Evolutionary conservation across 148 eudicot genomes (phyloP).

Genomic region (Cornus controversa): DNA sequence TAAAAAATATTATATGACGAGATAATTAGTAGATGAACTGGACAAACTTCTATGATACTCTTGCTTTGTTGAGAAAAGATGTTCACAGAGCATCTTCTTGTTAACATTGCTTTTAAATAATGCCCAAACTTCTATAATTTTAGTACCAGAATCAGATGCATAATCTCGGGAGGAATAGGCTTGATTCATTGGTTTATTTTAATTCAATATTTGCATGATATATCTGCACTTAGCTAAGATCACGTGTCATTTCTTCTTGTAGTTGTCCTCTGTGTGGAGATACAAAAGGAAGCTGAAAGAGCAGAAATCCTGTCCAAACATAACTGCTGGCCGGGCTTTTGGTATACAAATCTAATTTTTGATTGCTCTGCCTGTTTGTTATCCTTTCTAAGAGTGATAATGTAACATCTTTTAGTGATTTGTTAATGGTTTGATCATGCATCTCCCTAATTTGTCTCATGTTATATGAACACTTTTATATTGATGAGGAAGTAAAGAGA

Average conservation of each 20-base stretch:
- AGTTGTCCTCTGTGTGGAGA: conserved; percentile 49
- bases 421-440: not conserved
- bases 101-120: not conserved
- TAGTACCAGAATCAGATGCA: not conserved
- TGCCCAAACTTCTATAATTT: not conserved
- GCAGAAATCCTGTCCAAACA: conserved; percentile 38
- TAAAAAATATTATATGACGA: not conserved
- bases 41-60: not conserved
- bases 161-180: not conserved
- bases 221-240: not conserved
- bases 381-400: not conserved
- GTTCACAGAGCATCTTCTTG: not conserved
- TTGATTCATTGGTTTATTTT: not conserved
- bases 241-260: conserved; percentile 17
- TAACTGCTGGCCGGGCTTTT: conserved; percentile 4
- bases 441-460: not conserved
- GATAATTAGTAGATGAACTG: not conserved
- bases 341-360: conserved; percentile 19
- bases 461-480: not conserved
- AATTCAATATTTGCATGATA: not conserved
- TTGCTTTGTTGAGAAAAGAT: not conserved
- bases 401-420: not conserved
- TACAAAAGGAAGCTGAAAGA: conserved; percentile 47
- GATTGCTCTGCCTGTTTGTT: not conserved
- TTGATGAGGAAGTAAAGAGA: not conserved